These are phyloP conservation scores for Leonotis leonurus DNA, from an alignment of 257 asterid genomes.

Conservation along the genomic window DNA sequence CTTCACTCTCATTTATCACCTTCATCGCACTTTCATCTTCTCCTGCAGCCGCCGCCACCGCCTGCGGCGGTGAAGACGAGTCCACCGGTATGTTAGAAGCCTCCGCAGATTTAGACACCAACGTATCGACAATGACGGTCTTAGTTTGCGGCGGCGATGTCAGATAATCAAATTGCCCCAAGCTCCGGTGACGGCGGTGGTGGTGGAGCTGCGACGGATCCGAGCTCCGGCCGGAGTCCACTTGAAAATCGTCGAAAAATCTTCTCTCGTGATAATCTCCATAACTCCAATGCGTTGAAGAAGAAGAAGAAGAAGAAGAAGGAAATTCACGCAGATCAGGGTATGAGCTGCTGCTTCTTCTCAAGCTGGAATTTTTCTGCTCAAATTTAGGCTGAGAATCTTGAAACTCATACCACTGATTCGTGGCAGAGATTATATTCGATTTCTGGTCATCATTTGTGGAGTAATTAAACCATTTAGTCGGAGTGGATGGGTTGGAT, in stretches of 20 bases:
- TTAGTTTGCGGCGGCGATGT: conserved; percentile 18
- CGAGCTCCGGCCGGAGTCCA: conserved; percentile 27
- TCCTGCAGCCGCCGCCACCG: not conserved
- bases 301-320: no score
- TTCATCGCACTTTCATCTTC: conserved; percentile 16
- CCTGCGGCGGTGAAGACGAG: conserved; percentile 4
- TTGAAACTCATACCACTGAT: conserved; percentile 20
- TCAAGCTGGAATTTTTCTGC: conserved; percentile 26
- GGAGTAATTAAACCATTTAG: conserved; percentile 31
- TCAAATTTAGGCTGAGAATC: conserved; percentile 25
- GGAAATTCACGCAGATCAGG: conserved; percentile 75
- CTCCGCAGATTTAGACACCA: conserved; percentile 23
- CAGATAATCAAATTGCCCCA: conserved; percentile 32
- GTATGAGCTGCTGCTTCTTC: conserved; percentile 61
- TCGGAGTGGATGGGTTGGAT: conserved; percentile 37
- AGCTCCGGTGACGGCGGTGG: conserved; percentile 65
- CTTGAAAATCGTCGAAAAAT: conserved; percentile 46
- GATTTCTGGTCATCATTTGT: conserved; percentile 13
- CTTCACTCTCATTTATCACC: conserved; percentile 9
- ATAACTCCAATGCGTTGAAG: conserved; percentile 23
- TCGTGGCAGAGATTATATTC: conserved; percentile 13
- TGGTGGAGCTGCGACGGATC: conserved; percentile 35
- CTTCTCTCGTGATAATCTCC: conserved; percentile 39
- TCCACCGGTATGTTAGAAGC: not conserved
- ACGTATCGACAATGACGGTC: conserved; percentile 39